Evolutionary conservation across 176 grass and related monocot genomes (phyloP).

Genomic region (Carex myosuroides): DNA sequence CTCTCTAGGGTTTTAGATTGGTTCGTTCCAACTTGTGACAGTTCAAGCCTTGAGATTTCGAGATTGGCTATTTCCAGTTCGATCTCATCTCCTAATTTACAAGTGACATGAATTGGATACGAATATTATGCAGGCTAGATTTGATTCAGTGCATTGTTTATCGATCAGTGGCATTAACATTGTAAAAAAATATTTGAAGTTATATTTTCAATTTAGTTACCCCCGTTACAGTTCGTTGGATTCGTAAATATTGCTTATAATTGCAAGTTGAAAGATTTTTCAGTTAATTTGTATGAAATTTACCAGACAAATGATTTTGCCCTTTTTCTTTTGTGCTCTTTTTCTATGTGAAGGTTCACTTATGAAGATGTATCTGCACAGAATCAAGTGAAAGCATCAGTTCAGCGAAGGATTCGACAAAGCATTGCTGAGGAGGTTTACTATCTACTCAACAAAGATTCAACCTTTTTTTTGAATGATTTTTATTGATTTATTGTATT

Average conservation of each 20-base stretch:
- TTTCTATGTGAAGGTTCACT: constrained; percentile 48
- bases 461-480: background rate
- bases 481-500: background rate
- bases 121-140: background rate
- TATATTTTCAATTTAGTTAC: background rate
- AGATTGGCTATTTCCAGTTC: background rate
- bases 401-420: constrained; percentile 78
- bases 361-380: constrained; percentile 90
- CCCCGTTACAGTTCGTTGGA: too few relatives aligned
- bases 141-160: background rate
- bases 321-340: background rate
- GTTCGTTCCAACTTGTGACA: background rate
- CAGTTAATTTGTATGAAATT: too few relatives aligned
- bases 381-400: constrained; percentile 96
- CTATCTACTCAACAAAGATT: background rate
- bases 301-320: too few relatives aligned
- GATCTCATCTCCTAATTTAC: background rate
- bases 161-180: background rate
- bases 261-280: too few relatives aligned
- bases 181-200: background rate
- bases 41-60: background rate
- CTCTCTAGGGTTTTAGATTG: background rate
- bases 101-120: background rate
- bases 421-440: constrained; percentile 51
- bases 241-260: too few relatives aligned